Conservation (phyloP, 495 filamentous ascomycete species). For the Bombardia bombarda region DNA sequence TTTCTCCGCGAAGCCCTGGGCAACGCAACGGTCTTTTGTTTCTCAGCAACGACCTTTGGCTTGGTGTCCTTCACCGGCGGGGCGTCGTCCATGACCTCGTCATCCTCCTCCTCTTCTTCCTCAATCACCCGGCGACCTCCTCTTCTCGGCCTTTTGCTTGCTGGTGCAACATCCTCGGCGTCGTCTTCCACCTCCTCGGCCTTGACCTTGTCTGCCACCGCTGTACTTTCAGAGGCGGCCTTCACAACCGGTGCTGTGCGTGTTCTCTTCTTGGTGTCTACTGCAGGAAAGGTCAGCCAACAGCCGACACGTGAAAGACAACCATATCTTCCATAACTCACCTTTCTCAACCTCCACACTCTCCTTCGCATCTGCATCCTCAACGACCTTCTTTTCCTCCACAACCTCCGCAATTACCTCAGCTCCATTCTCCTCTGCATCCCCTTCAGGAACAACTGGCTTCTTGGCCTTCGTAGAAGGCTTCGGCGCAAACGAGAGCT, state of each 20-base stretch:
- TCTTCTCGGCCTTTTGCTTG: slow-evolving; percentile 41
- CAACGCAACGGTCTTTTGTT: no score
- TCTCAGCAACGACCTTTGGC: slow-evolving; percentile 11
- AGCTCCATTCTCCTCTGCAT: slow-evolving; percentile 19
- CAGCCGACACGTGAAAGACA: not conserved
- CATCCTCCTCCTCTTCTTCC: slow-evolving; percentile 35
- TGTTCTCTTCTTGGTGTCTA: slow-evolving; percentile 33
- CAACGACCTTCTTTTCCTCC: slow-evolving; percentile 20
- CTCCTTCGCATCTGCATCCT: slow-evolving; percentile 19
- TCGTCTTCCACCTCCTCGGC: slow-evolving; percentile 31
- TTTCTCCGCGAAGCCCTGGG: no score
- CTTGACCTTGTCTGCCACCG: slow-evolving; percentile 12
- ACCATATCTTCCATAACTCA: slow-evolving; percentile 9
- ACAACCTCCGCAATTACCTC: slow-evolving; percentile 16
- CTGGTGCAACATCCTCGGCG: slow-evolving; percentile 43
- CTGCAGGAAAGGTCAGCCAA: slow-evolving; percentile 1
- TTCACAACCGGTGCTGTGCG: slow-evolving; percentile 7
- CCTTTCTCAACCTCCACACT: slow-evolving; percentile 23
- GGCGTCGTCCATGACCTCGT: slow-evolving; percentile 32
- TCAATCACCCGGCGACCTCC: slow-evolving; percentile 27
- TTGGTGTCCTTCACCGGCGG: slow-evolving; percentile 8
- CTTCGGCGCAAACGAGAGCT: slow-evolving; percentile 56
- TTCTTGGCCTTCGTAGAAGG: slow-evolving; percentile 15
- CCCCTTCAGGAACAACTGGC: slow-evolving; percentile 2
- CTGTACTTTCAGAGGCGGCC: not conserved